Base-by-base conservation (phyloP, 2,329 filamentous ascomycete species). In the Penicillium sp. region DNA sequence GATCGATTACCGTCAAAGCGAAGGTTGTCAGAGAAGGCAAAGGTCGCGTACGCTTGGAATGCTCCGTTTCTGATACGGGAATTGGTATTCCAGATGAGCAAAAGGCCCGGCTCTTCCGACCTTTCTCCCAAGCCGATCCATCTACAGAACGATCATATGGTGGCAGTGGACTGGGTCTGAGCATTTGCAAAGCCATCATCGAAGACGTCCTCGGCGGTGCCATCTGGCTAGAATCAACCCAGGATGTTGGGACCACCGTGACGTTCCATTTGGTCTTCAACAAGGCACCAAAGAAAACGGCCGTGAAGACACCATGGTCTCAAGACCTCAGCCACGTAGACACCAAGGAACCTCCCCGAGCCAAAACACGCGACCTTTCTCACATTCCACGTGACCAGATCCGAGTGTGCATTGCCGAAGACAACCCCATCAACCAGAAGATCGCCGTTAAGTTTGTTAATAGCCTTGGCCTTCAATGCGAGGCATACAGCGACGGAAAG, bases 121-220 rank as follows among this genome's bases (percentile, higher is more conserved):
- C 93, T 0, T 97, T 97, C 71, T 94, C 90, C 56, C 93, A 97
- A 76, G 93, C 94, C 1, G 93, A 97, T 75, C 90, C 89, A 50
- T 95, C 91, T 66, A 96, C 92, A 2, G 92, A 92, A 55, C 84
- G 93, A 54, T 95, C 92, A 71, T 97, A 96, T 67, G 93, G 93
- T 41, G 93, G 93, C 44, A 96, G 92, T 66, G 93, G 93, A 24
- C 86, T 97, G 2, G 93, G 93, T 2, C 82, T 97, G 44, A 96
- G 91, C 70, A 97, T 97, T 64, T 96, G 93, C 83, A 96, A 96
- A 76, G 93, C 91, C 0, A 87, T 97, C 44, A 92, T 97, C 61
- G 91, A 96, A 77, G 91, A 90, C 19, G 93, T 96, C 76, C 93
- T 97, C 85, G 87, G 91, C 61, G 93, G 93, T 43, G 87, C 84